Percentiles rank a stretch among this genome's conserved stretches.
Evolutionary conservation across 805 yeast genomes (phyloP).

Genomic region (Wickerhamiella hasegawae): DNA sequence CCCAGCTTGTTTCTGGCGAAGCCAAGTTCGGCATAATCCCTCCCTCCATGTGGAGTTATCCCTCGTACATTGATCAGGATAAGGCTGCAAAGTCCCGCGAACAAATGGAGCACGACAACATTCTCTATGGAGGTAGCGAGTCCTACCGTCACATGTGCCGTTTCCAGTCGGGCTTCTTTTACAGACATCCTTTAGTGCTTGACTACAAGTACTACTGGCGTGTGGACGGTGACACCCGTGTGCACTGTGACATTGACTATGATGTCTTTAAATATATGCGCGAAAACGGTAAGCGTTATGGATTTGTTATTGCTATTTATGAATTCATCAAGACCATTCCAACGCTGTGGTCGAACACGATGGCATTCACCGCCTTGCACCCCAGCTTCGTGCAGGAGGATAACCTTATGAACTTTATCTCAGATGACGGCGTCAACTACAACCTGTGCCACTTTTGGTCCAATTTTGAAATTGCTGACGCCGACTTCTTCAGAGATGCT

Average conservation of each 20-base stretch:
- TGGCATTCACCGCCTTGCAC: slow-evolving; percentile 27
- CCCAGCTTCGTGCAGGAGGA: slow-evolving; percentile 40
- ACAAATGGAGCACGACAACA: slow-evolving; percentile 26
- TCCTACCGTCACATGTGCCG: slow-evolving; percentile 67
- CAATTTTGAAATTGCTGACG: slow-evolving; percentile 64
- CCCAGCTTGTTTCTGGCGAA: slow-evolving; percentile 36
- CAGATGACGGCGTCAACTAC: slow-evolving; percentile 48
- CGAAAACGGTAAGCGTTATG: slow-evolving; percentile 39
- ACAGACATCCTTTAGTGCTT: slow-evolving; percentile 36
- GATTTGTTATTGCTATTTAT: slow-evolving; percentile 46
- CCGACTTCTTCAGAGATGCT: slow-evolving; percentile 56
- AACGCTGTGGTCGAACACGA: slow-evolving; percentile 40
- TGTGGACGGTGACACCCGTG: slow-evolving; percentile 49
- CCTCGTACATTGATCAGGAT: slow-evolving; percentile 41
- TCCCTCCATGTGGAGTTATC: slow-evolving; percentile 49
- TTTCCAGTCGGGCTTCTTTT: slow-evolving; percentile 60
- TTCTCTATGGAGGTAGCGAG: slow-evolving; percentile 41
- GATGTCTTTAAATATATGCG: slow-evolving; percentile 47
- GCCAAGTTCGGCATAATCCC: slow-evolving; percentile 48
- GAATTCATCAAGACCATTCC: slow-evolving; percentile 48
- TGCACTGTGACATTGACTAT: slow-evolving; percentile 43
- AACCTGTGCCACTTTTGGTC: slow-evolving; percentile 87
- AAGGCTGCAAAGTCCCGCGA: slow-evolving; percentile 31
- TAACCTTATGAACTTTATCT: slow-evolving; percentile 44
- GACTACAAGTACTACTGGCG: slow-evolving; percentile 57